Evolutionary conservation across 345 rosid species (phyloP).

Genomic region (Eucalyptus leucophloia): DNA sequence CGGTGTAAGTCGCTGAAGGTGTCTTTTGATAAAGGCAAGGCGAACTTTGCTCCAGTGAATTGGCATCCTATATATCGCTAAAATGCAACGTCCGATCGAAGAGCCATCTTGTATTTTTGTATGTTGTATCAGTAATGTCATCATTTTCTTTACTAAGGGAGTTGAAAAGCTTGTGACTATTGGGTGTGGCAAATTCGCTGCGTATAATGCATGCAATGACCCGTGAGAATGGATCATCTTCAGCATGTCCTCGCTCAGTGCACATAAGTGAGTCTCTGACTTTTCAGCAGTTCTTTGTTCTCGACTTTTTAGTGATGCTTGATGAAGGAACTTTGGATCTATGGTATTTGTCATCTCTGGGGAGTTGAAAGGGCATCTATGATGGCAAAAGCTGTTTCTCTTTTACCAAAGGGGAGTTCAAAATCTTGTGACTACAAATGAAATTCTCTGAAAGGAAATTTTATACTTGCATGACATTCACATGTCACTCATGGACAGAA

Average conservation of each 20-base stretch:
- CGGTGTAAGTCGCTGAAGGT: not conserved
- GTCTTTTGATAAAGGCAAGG: not conserved
- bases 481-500: constrained; percentile 3
- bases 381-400: not conserved
- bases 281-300: not conserved
- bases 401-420: not conserved
- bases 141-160: not conserved
- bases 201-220: not conserved
- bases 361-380: not conserved
- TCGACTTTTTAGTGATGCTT: not conserved
- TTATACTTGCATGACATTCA: not conserved
- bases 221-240: not conserved
- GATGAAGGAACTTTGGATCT: not conserved
- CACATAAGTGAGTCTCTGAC: not conserved
- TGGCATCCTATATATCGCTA: not conserved
- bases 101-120: not conserved
- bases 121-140: not conserved
- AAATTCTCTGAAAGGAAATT: not conserved
- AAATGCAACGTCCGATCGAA: not conserved
- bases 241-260: not conserved
- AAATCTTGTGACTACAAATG: not conserved
- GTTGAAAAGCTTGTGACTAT: not conserved
- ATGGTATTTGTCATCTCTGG: not conserved
- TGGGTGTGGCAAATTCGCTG: not conserved
- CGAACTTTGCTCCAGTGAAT: not conserved